Evolutionary conservation across 805 yeast species (phyloP).

Genomic region (Candida arabinofermentans): DNA sequence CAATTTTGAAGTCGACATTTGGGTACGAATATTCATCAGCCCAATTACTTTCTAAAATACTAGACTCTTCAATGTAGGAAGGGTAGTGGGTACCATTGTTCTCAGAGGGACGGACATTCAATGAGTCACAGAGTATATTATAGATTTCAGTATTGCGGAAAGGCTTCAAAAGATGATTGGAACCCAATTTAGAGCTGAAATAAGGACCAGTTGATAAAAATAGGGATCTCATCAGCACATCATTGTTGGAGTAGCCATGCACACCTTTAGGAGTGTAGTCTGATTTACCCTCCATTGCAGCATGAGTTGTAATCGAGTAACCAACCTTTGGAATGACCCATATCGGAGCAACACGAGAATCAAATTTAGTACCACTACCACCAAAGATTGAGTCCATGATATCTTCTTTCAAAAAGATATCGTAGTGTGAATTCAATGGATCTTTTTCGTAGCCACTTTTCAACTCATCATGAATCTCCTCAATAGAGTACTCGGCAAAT

Average conservation of each 20-base stretch:
- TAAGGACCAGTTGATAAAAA: conserved; percentile 82
- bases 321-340: conserved; percentile 87
- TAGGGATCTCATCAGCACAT: conserved; percentile 76
- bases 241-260: conserved; percentile 80
- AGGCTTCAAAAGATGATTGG: conserved; percentile 45
- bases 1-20: conserved; percentile 40
- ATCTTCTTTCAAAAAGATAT: conserved; percentile 51
- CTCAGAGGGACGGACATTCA: conserved; percentile 46
- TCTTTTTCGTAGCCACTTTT: conserved; percentile 27
- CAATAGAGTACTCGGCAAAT: conserved; percentile 32
- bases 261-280: conserved; percentile 68
- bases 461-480: conserved; percentile 45
- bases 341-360: conserved; percentile 72
- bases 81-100: conserved; percentile 52
- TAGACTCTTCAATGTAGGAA: conserved; percentile 24
- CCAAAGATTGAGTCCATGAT: conserved; percentile 58
- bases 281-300: conserved; percentile 45
- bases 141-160: conserved; percentile 72
- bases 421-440: conserved; percentile 33
- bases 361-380: conserved; percentile 35
- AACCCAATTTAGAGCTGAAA: conserved; percentile 39
- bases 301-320: conserved; percentile 63
- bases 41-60: conserved; percentile 42
- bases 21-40: conserved; percentile 46
- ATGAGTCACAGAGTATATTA: conserved; percentile 65